Conservation (phyloP, 2,329 filamentous ascomycete genomes). For the Aspergillus flavus region DNA sequence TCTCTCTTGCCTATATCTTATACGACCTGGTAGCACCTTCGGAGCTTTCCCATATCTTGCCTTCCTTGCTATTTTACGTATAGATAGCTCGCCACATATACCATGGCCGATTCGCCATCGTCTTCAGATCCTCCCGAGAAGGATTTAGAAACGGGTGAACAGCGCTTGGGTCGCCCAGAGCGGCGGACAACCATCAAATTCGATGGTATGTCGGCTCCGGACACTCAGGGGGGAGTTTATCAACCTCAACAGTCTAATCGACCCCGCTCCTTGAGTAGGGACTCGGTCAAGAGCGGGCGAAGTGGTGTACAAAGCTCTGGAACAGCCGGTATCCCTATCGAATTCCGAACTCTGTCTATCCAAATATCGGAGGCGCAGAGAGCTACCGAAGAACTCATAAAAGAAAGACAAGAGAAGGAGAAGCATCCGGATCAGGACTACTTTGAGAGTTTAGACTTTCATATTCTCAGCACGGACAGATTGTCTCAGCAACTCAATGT, state of each 20-base stretch:
- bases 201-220: slow-evolving; percentile 16
- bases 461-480: slow-evolving; percentile 60
- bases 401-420: slow-evolving; percentile 22
- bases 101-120: not conserved
- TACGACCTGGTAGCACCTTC: not conserved
- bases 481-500: slow-evolving; percentile 63
- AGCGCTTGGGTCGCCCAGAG: slow-evolving; percentile 14
- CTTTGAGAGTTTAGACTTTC: slow-evolving; percentile 68
- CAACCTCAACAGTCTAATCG: slow-evolving; percentile 20
- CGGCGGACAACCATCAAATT: slow-evolving; percentile 25
- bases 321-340: slow-evolving; percentile 35
- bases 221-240: slow-evolving; percentile 15
- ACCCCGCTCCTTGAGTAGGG: slow-evolving; percentile 24
- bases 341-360: slow-evolving; percentile 43
- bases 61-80: not conserved
- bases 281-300: slow-evolving; percentile 20
- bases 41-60: not conserved
- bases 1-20: not conserved
- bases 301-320: slow-evolving; percentile 14
- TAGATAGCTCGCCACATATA: not conserved
- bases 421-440: slow-evolving; percentile 49
- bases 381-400: slow-evolving; percentile 28
- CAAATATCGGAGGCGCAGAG: slow-evolving; percentile 43
- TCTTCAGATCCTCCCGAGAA: slow-evolving; percentile 1
- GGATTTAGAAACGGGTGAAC: slow-evolving; percentile 2